Evolutionary conservation across 2,329 filamentous ascomycete species (phyloP), one percentile per base, ranked within the genome.

Genomic region (Sphaerostilbella broomeana): DNA sequence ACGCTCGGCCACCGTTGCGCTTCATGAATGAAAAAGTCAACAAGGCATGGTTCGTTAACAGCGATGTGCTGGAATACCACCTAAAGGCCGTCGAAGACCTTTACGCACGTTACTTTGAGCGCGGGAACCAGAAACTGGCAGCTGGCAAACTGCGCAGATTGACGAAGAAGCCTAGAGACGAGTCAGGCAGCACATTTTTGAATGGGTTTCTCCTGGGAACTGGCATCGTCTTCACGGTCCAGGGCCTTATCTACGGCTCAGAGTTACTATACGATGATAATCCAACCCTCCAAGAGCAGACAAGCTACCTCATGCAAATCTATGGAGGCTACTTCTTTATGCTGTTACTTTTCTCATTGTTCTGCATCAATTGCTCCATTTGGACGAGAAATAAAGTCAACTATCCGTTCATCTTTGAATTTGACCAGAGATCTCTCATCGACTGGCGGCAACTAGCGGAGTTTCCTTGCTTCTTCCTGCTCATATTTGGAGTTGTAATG

Each of bases 361-460:
- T 97, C 56, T 87, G 84, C 54, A 54, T 95, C 24, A 81, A 88
- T 54, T 94, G 89, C 58, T 79, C 81, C 40, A 64, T 94, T 12
- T 98, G 90, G 87, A 78, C 79, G 5, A 69, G 68, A 36, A 80
- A 82, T 58, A 94, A 90, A 62, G 86, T 98, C 63, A 98, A 98
- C 58, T 97, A 97, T 59, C 77, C 83, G 38, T 95, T 95, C 60
- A 87, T 97, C 51, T 98, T 98, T 56, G 92, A 98, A 63, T 92
- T 95, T 56, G 89, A 97, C 66, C 81, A 82, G 38, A 75, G 90
- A 42, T 80, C 92, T 58, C 78, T 82, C 47, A 67, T 97, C 19
- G 86, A 97, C 60, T 98, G 90, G 88, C 80, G 86, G 50, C 81
- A 95, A 58, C 70, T 95, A 20, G 72, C 84, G 6, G 85, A 92